A percentile compares a stretch with the other conserved stretches of the same genome.
phyloP scores from a whole-genome alignment of 805 yeast species.

The Soucietia sequanensis region DNA sequence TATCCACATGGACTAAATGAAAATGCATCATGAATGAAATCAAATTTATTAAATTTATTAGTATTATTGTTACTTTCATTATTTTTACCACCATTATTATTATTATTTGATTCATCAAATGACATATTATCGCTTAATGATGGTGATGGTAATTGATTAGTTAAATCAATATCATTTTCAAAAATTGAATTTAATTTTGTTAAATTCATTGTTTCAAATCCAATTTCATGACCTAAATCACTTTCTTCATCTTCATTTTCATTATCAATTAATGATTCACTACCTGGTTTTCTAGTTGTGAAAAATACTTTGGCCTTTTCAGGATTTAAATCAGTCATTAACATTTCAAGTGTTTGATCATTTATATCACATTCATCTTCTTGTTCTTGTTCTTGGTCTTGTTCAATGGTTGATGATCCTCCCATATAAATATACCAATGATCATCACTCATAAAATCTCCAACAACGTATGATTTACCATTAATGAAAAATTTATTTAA shows the following conservation, averaged over 20 bases:
- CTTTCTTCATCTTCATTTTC: conserved; percentile 49
- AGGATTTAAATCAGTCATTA: conserved; percentile 82
- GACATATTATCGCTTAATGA: conserved; percentile 26
- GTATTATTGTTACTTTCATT: neutral
- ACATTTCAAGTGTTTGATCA: conserved; percentile 81
- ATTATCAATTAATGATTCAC: conserved; percentile 32
- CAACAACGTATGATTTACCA: conserved; percentile 72
- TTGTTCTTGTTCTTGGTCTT: conserved; percentile 3
- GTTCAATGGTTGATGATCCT: conserved; percentile 31
- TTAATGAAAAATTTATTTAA: conserved; percentile 63
- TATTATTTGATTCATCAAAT: conserved; percentile 14
- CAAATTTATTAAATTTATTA: too few species aligned
- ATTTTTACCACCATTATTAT: neutral
- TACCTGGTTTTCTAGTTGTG: conserved; percentile 48
- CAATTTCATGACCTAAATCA: conserved; percentile 78
- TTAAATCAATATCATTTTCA: conserved; percentile 9
- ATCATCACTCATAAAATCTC: conserved; percentile 68
- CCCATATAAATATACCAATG: conserved; percentile 90
- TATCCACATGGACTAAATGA: conserved; percentile 94
- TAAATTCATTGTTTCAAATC: conserved; percentile 61
- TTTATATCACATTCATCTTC: conserved; percentile 4
- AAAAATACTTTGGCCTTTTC: conserved; percentile 57
- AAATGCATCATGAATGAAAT: conserved; percentile 76
- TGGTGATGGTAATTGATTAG: conserved; percentile 34
- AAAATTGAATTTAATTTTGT: conserved; percentile 65